A percentile compares a stretch with the other conserved stretches of the same genome.
Evolutionary conservation across 768 basidiomycete genomes (phyloP).

Genomic region (Phaeotremella skinneri): DNA sequence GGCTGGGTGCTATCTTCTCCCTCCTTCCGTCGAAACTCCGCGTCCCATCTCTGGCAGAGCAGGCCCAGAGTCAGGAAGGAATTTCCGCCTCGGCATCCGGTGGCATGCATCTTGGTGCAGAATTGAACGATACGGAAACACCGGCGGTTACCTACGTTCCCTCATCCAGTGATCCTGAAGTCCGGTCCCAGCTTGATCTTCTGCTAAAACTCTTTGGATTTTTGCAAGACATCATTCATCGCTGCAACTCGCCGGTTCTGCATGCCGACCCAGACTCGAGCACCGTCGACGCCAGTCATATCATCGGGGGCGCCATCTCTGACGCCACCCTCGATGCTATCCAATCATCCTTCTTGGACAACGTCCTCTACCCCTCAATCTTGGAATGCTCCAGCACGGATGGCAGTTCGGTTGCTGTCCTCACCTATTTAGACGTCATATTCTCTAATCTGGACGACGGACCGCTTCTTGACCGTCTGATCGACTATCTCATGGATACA

Average conservation of each 20-base stretch:
- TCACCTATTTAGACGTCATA: constrained; percentile 83
- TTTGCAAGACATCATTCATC: constrained; percentile 78
- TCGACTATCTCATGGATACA: constrained; percentile 29
- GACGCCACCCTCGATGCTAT: constrained; percentile 80
- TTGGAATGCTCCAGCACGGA: constrained; percentile 88
- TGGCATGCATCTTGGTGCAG: constrained; percentile 54
- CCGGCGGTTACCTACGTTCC: constrained; percentile 55
- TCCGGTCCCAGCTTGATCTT: constrained; percentile 76
- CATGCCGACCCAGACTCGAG: constrained; percentile 17
- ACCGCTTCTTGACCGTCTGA: constrained; percentile 23
- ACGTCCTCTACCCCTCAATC: constrained; percentile 87
- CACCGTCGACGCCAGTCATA: constrained; percentile 50
- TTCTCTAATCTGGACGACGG: constrained; percentile 40
- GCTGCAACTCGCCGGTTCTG: constrained; percentile 42
- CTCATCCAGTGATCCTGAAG: constrained; percentile 69
- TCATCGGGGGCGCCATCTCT: constrained; percentile 76
- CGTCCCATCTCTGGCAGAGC: constrained; percentile 56
- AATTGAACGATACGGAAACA: constrained; percentile 48
- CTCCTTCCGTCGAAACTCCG: constrained; percentile 81
- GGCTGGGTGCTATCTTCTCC: constrained; percentile 88
- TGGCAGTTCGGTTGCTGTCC: constrained; percentile 93
- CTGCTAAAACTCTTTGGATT: constrained; percentile 89
- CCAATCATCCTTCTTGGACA: constrained; percentile 82
- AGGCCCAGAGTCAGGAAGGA: constrained; percentile 24
- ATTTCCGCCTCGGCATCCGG: constrained; percentile 69